Conservation (phyloP, 768 basidiomycete genomes). For the Calvatia gigantea region DNA sequence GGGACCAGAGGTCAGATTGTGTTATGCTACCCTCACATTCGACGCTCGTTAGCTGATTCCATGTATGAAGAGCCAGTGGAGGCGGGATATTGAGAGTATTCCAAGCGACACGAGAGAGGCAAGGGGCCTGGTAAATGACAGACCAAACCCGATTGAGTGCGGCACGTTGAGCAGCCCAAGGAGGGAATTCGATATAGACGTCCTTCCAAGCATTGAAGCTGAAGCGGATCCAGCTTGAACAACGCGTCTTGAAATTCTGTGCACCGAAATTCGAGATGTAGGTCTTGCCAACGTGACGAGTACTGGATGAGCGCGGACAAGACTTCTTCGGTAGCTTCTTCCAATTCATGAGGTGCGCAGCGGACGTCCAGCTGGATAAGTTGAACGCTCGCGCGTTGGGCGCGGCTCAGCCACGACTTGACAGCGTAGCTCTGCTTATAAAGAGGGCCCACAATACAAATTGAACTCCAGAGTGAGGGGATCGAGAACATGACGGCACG, state of each 20-base stretch:
- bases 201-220: neutral
- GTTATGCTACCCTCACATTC: neutral
- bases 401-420: neutral
- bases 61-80: neutral
- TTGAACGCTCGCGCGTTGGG: neutral
- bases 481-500: neutral
- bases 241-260: neutral
- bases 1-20: neutral
- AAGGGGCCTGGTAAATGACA: neutral
- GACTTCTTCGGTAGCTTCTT: neutral
- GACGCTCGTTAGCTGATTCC: neutral
- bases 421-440: neutral
- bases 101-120: neutral
- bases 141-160: neutral
- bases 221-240: neutral
- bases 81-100: neutral
- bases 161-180: neutral
- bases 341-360: neutral
- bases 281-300: neutral
- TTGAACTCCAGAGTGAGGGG: neutral
- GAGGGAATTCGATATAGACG: neutral
- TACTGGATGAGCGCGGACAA: neutral
- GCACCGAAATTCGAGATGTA: conserved; percentile 2
- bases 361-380: neutral
- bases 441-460: neutral